Base-by-base conservation (phyloP, 768 basidiomycete genomes). In the Rubroboletus satanas region DNA sequence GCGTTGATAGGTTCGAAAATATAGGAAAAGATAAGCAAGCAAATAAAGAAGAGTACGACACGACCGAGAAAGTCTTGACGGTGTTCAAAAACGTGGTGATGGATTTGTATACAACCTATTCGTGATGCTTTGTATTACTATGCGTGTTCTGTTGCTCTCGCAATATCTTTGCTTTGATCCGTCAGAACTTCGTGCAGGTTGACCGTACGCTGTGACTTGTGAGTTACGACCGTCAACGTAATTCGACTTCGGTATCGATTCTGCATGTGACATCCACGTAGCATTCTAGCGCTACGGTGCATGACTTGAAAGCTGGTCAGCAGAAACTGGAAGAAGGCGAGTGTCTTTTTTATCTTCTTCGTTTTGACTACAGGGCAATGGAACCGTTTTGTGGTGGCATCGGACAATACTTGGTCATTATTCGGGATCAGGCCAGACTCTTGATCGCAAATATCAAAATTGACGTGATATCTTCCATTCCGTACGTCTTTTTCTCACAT, bases 1-100 rank as follows among this genome's bases (percentile, higher is more conserved):
- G 33, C 28, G 14, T 50, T 63, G 37, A 58, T 45, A 15, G 10
- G 12, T 8, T 52, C 28, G 32, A 48, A 55, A 46, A 26, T 5
- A 26, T 21, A 72, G 72, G 69, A 67, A 57, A 70, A 63, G 60
- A 74, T 72, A 41, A 65, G 58, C 52, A 54, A 62, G 47, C 65
- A 66, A 14, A 33, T 52, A 3, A 69, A 54, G 37, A 73, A 63
- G 56, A 60, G 58, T 23, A 38, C 54, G 11, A 44, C 45, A 21
- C 66, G 67, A 33, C 51, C 65, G 26, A 66, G 61, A 51, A 69
- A 65, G 55, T 59, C 62, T 41, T 70, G 66, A 68, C n/a, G 37
- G 12, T 36, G n/a, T 38, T 5, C 7, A 9, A 18, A 46, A 11
- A 39, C 7, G 45, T 36, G 17, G 51, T 12, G 26, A 44, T 38